Base-by-base conservation (phyloP, 2,329 filamentous ascomycete species). In the Aspergillus quadricinctus region DNA sequence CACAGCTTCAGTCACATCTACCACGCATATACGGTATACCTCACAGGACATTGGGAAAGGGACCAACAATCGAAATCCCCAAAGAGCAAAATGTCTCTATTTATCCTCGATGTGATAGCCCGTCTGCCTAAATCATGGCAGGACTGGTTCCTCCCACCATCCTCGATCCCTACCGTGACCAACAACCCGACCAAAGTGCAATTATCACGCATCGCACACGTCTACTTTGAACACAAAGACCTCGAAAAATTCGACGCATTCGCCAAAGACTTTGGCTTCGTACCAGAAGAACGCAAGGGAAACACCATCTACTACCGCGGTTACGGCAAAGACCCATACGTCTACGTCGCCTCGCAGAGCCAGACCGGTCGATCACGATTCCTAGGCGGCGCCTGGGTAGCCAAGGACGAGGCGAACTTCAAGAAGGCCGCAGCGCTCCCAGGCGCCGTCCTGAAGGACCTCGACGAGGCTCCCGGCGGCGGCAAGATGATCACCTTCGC, bases 251-350 rank as follows among this genome's bases (percentile, higher is more conserved):
- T 69, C 23, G 28, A 57, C 10, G 53, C 46, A 4, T 74, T 74
- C 29, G 64, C 67, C 1, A 40, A 52, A 0, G 71, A 72, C 50
- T 74, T 74, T 53, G 71, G 72, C 9, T 64, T 73, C 6, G 53
- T 64, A 1, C 60, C 67, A 49, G 67, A 59, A 7, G 51, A 62
- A 40, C 60, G 60, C 0, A 56, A 55, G 2, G 76, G 73, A 28
- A 72, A 78, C 48, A 77, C 72, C 55, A 80, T 82, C 31, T 88
- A 82, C 74, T 86, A 80, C 68, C 80, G 82, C 43, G 85, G 85
- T 19, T 87, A 86, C 64, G 83, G 85, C 14, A 72, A 71, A 6
- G 83, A 87, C 61, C 83, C 83, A 11, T 86, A 83, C 66, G 73
- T 85, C 2, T 77, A 86, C 48, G 84, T 82, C 60, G 78, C 83